Evolutionary conservation across 495 filamentous ascomycete species (phyloP), one percentile per base, ranked within the genome.

Genomic region (Cercophora sp.): DNA sequence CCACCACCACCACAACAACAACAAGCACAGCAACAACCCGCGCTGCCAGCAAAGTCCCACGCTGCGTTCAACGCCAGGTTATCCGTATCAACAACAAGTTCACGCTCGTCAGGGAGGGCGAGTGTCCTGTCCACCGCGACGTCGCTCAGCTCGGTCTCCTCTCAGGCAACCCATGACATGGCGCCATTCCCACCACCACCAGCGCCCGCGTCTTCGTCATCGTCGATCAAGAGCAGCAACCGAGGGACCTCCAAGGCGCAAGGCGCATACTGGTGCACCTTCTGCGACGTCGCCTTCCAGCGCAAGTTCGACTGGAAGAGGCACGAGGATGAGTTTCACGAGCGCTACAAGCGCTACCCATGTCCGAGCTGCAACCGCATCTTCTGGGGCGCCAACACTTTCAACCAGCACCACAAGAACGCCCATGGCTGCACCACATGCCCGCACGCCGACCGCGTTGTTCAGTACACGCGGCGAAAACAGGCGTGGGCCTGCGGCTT

Each of bases 221-320:
- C 55, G 19, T 37, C 55, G 4, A 51, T 41, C 34, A 65, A 64
- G 49, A 59, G 49, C 56, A 65, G 37, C 59, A 63, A 66, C 25
- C 51, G 61, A 5, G 61, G 63, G 8, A 59, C 61, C 3, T 59
- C 65, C 31, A 65, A 65, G 40, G 52, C 59, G 4, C 63, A 57
- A 32, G 62, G 65, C 27, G 70, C 70, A 31, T 78, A 74, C 61
- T 76, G 73, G 74, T 78, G 74, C 60, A 78, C 72, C 29, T 76
- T 72, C 42, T 78, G 74, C 57, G 70, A 75, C 39, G 73, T 73
- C 49, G 74, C 65, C 15, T 75, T 78, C 42, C 74, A 76, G 58
- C 65, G 73, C 49, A 78, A 78, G 59, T 75, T 75, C 51, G 74
- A 76, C 62, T 78, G 74, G 74, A 78, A 76, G 66, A 59, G 73